These are phyloP conservation scores for Talaromyces sp. DNA, from an alignment of 2,329 filamentous ascomycete species.

Conservation along the genomic window DNA sequence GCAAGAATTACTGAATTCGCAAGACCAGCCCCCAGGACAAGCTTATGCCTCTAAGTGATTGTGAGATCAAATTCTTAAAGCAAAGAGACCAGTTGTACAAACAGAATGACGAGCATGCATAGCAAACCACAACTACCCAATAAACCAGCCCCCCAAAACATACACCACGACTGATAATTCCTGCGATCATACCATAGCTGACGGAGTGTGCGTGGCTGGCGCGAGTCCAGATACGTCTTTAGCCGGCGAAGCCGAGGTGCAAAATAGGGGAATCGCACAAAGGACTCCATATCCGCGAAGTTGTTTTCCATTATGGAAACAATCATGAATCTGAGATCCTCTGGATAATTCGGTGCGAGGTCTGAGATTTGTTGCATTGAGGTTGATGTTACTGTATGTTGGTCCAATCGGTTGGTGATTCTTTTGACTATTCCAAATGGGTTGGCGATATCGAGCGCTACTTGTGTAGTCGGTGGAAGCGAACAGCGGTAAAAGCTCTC, in stretches of 20 bases:
- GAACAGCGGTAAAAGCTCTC: slow-evolving; percentile 8
- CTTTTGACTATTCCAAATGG: background rate
- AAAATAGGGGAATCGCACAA: slow-evolving; percentile 7
- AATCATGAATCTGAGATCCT: slow-evolving; percentile 8
- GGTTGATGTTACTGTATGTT: slow-evolving; percentile 2
- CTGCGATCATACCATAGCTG: slow-evolving; percentile 7
- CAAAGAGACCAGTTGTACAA: background rate
- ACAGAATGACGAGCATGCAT: background rate
- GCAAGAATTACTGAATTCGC: background rate
- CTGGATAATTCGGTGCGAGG: slow-evolving; percentile 3
- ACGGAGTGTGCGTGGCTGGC: background rate
- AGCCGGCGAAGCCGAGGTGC: slow-evolving; percentile 1
- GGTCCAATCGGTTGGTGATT: background rate
- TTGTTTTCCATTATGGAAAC: background rate
- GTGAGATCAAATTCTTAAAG: background rate
- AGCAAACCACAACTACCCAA: background rate
- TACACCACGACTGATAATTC: slow-evolving; percentile 9
- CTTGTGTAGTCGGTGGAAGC: background rate
- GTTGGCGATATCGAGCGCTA: background rate
- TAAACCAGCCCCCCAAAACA: slow-evolving; percentile 2
- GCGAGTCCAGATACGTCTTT: slow-evolving; percentile 5
- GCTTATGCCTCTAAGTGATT: background rate
- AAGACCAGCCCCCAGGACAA: background rate
- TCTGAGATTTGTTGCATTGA: background rate
- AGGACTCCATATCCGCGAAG: background rate